Evolutionary conservation across 2,329 filamentous ascomycete species (phyloP).

Genomic region (Sphaerostilbella broomeana): DNA sequence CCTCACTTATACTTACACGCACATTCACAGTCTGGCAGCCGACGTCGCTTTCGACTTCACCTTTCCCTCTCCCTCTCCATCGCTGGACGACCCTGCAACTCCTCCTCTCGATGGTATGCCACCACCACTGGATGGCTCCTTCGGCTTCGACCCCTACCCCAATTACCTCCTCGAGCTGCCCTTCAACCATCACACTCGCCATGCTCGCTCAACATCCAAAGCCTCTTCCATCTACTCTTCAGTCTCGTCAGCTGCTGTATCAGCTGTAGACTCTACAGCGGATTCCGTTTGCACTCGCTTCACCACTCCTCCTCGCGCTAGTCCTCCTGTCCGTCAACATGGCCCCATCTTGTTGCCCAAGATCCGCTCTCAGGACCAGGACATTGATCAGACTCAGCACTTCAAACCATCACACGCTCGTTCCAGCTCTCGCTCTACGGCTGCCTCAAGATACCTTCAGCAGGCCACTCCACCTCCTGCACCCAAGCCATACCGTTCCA

Average conservation of each 20-base stretch:
- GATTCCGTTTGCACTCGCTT: constrained; percentile 62
- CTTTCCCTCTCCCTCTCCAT: constrained; percentile 35
- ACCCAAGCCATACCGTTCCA: constrained; percentile 31
- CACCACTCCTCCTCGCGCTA: constrained; percentile 58
- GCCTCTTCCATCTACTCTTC: constrained; percentile 56
- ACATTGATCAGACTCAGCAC: constrained; percentile 44
- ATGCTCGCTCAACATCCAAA: constrained; percentile 59
- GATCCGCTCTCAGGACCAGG: constrained; percentile 78
- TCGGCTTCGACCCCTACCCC: constrained; percentile 44
- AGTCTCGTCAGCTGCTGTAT: constrained; percentile 36
- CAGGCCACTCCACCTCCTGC: constrained; percentile 21
- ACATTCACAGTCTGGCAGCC: constrained; percentile 49
- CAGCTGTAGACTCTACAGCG: constrained; percentile 46
- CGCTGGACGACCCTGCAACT: constrained; percentile 24
- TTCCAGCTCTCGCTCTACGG: constrained; percentile 8
- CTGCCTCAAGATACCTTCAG: constrained; percentile 9
- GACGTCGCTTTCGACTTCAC: constrained; percentile 57
- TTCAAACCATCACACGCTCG: constrained; percentile 9
- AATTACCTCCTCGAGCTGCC: constrained; percentile 48
- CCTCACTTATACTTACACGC: constrained; percentile 17
- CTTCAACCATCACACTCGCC: constrained; percentile 38
- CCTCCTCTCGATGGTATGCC: constrained; percentile 20
- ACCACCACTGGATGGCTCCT: constrained; percentile 24
- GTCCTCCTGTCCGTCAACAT: constrained; percentile 69
- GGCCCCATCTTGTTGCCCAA: constrained; percentile 77